These are phyloP conservation scores for Wickerhamomyces tratensis DNA, from an alignment of 805 yeast genomes.

Conservation along the genomic window DNA sequence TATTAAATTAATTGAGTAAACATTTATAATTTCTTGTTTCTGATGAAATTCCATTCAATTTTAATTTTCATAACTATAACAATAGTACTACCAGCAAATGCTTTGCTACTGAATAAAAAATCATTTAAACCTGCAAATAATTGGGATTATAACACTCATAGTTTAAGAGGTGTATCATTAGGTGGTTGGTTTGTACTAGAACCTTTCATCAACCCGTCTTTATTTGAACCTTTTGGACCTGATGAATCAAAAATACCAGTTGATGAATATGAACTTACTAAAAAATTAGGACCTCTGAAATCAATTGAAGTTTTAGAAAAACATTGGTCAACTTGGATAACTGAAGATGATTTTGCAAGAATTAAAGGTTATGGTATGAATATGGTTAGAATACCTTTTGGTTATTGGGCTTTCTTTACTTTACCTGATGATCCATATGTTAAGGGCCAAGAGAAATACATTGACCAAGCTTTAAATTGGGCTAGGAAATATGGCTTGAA, in stretches of 20 bases:
- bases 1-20: too few relatives aligned
- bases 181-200: slow-evolving; percentile 73
- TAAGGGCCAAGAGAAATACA: slow-evolving; percentile 52
- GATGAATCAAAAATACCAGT: slow-evolving; percentile 32
- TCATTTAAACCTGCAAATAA: neutral
- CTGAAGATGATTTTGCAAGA: slow-evolving; percentile 44
- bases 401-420: slow-evolving; percentile 60
- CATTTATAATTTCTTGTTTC: too few relatives aligned
- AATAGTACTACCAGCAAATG: neutral
- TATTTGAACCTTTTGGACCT: slow-evolving; percentile 30
- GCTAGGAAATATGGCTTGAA: slow-evolving; percentile 47
- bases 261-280: slow-evolving; percentile 51
- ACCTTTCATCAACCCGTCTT: slow-evolving; percentile 61
- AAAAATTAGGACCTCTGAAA: slow-evolving; percentile 35
- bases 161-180: slow-evolving; percentile 35
- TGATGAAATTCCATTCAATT: too few relatives aligned
- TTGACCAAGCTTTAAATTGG: slow-evolving; percentile 63
- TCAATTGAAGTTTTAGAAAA: slow-evolving; percentile 31
- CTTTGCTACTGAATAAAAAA: too few relatives aligned
- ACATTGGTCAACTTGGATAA: slow-evolving; percentile 54
- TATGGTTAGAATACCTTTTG: slow-evolving; percentile 68
- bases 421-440: slow-evolving; percentile 51
- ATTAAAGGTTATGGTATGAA: slow-evolving; percentile 49
- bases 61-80: neutral
- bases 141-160: slow-evolving; percentile 13